Evolutionary conservation across 2,329 filamentous ascomycete species (phyloP).

Genomic region (Scleromitrula shiraiana): DNA sequence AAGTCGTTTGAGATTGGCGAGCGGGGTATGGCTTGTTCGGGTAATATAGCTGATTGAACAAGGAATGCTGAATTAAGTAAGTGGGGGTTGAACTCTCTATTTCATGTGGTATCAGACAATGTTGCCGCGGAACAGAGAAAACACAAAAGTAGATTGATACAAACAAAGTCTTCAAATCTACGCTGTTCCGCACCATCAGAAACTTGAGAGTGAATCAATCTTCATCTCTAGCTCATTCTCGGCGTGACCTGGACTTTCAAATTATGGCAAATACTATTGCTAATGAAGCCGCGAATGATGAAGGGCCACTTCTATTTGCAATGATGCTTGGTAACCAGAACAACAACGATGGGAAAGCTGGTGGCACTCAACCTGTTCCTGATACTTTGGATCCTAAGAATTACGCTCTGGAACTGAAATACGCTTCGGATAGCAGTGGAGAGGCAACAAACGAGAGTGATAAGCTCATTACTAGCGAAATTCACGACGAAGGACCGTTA

Average conservation of each 20-base stretch:
- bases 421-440: not conserved
- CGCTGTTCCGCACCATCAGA: too few species aligned
- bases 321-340: not conserved
- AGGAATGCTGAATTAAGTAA: too few species aligned
- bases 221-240: not conserved
- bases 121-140: not conserved
- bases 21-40: too few species aligned
- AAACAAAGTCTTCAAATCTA: not conserved
- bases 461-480: not conserved
- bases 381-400: not conserved
- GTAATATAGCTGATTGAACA: too few species aligned
- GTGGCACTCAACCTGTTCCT: not conserved
- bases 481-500: not conserved
- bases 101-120: not conserved
- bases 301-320: not conserved
- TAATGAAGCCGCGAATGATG: not conserved
- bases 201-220: not conserved
- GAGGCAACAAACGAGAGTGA: not conserved
- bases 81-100: not conserved
- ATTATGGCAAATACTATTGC: not conserved
- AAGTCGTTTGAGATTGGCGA: too few species aligned
- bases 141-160: not conserved
- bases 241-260: too few species aligned
- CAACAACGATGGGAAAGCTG: not conserved
- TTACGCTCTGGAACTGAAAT: not conserved